Base-by-base conservation (phyloP, 2,329 filamentous ascomycete species). In the Botrytis galanthina region DNA sequence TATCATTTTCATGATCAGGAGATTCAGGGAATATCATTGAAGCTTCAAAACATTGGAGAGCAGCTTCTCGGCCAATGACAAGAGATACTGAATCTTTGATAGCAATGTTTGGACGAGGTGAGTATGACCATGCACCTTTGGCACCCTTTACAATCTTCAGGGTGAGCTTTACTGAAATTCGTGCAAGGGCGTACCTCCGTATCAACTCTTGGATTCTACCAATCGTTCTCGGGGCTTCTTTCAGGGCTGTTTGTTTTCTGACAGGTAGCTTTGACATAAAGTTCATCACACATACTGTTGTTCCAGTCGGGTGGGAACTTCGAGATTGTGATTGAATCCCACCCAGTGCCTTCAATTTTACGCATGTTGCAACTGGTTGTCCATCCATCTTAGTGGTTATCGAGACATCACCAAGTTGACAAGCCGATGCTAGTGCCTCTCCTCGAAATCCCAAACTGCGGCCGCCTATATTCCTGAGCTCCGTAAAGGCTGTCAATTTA, bases 381-480 rank as follows among this genome's bases (percentile, higher is more conserved):
- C 85, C 85, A 46, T 87, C 83, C 4, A 89, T 88, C 75, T 88
- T 87, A 5, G 92, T 94, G 22, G 86, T 91, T 69, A 94, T 83
- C 12, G 82, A 83, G 61, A 94, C 82, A 5, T 85, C 84, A 54
- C 88, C 89, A 73, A 93, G 80, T 60, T 87, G 85, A 74, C 88
- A 90, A 74, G 87, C 86, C 80, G 89, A 90, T 57, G 92, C 91
- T 74, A 95, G 83, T 26, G 92, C 92, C 79, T 93, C 89, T 32
- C 93, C 93, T 51, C 93, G 88, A 79, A 95, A 95, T 2, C 93
- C 93, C n/a, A 95, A 85, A 46, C 86, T 90, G 61, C 83, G 84
- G 1, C 87, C 86, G 12, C 87, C 89, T 32, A 90, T 82, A 2
- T 79, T 80, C 69, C 83, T 84, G 54, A 94, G 83, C 68, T 94